Evolutionary conservation across 345 rosid genomes (phyloP), one percentile per base, ranked within the genome.

Genomic region (Citrus sp.): DNA sequence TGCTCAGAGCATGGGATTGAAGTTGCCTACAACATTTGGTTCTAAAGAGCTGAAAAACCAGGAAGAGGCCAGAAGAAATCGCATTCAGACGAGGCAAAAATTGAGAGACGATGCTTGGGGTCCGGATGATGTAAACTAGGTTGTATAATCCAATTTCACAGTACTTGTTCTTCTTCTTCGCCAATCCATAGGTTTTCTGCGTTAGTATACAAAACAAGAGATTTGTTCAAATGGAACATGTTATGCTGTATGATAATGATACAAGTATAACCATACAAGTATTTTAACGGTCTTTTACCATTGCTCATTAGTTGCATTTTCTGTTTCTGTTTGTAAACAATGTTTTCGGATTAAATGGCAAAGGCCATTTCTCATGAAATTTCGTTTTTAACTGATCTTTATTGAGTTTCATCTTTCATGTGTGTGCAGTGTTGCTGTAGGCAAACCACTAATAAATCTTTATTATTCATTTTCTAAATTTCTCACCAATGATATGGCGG

Each of bases 61-160:
- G 87, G 99, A 95, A 87, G 97, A 91, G 86, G 94, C 94, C 59
- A 86, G 99, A 74, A 91, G 86, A 79, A 92, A 84, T 42, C 89
- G 98, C 9, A 95, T 95, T 46, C 86, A 85, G 81, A 70, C 87
- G 0, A 89, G 99, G 84, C 98, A 93, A 79, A 92, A 90, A 74
- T 79, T 92, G 88, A 88, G 81, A 66, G 96, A 90, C 27, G 97
- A 92, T 86, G 98, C 97, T 63, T 92, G 99, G 99, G 99, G 99
- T 42, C 83, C 80, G 32, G 97, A 92, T 64, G 55, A 69, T 69
- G 79, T 67, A 65, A 73, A 38, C 16, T 62, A 78, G 63, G 22
- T 70, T 46, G 10, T 24, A 62, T 71, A 34, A 19, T 71, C 24
- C 70, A 24, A 54, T 24, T 46, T 30, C 38, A 21, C 16, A 5